Conservation (phyloP, 225 moss, liverwort and hornwort species). For the Rhytidiadelphus loreus region DNA sequence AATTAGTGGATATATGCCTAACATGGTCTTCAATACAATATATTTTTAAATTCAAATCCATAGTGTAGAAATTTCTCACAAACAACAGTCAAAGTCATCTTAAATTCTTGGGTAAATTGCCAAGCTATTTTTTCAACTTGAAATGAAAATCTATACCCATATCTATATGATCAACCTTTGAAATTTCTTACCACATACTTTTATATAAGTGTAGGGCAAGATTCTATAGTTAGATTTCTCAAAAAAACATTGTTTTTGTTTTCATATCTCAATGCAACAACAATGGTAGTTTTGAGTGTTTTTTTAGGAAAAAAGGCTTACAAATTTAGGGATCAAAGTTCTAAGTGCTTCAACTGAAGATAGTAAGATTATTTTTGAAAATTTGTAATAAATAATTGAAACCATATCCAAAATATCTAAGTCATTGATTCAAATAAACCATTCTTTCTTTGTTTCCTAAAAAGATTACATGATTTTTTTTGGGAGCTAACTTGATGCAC, state of each 20-base stretch:
- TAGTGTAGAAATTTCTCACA: fast-evolving
- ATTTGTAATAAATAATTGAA: too few relatives aligned
- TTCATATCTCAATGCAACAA: too few relatives aligned
- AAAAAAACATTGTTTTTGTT: background rate
- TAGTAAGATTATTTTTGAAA: too few relatives aligned
- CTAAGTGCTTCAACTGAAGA: too few relatives aligned
- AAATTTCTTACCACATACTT: background rate
- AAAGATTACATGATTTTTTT: too few relatives aligned
- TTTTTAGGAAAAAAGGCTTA: background rate
- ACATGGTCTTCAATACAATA: fast-evolving
- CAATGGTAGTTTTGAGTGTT: too few relatives aligned
- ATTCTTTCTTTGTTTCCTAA: too few relatives aligned
- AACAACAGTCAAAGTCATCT: background rate
- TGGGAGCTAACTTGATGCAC: too few relatives aligned
- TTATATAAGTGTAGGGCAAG: background rate
- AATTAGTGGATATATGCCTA: background rate
- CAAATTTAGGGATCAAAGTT: background rate
- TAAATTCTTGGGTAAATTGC: fast-evolving
- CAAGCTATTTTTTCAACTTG: background rate
- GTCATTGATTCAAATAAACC: too few relatives aligned
- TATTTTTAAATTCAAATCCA: background rate
- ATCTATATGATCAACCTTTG: background rate
- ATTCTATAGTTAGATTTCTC: background rate
- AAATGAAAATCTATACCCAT: background rate
- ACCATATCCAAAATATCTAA: too few relatives aligned